Conservation (phyloP, 2,329 filamentous ascomycete genomes). For the Fusarium coffeatum region DNA sequence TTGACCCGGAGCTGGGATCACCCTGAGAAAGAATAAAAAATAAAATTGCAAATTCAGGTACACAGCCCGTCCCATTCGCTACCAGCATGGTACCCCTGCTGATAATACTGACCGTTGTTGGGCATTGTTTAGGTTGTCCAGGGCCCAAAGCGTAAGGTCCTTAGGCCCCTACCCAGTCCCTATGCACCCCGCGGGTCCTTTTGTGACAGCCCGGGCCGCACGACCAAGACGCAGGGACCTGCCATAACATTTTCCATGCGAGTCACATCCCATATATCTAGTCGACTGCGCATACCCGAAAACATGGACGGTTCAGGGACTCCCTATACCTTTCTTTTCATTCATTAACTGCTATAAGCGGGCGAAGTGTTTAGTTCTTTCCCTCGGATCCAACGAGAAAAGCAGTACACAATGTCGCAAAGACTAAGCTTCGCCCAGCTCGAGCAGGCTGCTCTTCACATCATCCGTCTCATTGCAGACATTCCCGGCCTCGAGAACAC, state of each 20-base stretch:
- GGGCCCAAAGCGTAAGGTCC: not conserved
- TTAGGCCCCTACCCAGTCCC: conserved; percentile 14
- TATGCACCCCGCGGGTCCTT: conserved; percentile 24
- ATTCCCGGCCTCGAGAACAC: conserved; percentile 47
- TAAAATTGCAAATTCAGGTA: conserved; percentile 34
- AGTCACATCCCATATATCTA: conserved; percentile 24
- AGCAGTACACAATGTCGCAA: conserved; percentile 40
- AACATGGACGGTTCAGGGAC: not conserved
- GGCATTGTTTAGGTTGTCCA: conserved; percentile 27
- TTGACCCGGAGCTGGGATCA: conserved; percentile 27
- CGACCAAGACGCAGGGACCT: conserved; percentile 10
- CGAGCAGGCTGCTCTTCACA: conserved; percentile 84
- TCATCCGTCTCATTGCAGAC: conserved; percentile 83
- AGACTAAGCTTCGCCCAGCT: conserved; percentile 52
- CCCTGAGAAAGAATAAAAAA: conserved; percentile 19
- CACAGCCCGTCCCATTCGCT: conserved; percentile 22
- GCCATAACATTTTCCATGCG: not conserved
- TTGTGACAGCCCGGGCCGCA: conserved; percentile 4
- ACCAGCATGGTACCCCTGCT: conserved; percentile 20
- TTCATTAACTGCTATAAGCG: conserved; percentile 8
- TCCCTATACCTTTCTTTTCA: conserved; percentile 1
- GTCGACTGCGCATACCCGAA: not conserved
- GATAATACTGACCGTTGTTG: conserved; percentile 13
- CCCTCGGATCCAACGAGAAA: not conserved
- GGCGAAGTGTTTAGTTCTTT: conserved; percentile 38